Conservation (phyloP, 257 asterid genomes). For the Pogostemon cablin region DNA sequence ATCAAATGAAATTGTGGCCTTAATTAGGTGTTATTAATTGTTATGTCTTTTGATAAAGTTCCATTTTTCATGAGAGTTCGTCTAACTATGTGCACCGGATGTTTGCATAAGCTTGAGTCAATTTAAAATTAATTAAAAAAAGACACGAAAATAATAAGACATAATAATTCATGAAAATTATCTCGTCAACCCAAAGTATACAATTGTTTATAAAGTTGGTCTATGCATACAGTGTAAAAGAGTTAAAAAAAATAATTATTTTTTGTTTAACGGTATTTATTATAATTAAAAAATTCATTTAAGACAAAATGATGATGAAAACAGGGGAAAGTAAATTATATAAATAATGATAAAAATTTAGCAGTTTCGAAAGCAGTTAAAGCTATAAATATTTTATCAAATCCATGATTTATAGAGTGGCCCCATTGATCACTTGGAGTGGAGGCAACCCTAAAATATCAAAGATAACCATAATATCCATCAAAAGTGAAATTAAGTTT, state of each 20-base stretch:
- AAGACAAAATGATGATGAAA: constrained; percentile 29
- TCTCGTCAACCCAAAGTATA: not conserved
- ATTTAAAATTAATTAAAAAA: too few species aligned
- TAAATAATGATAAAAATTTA: not conserved
- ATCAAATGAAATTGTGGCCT: constrained; percentile 8
- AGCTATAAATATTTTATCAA: constrained; percentile 25
- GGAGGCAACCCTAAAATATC: constrained; percentile 28
- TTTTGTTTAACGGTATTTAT: not conserved
- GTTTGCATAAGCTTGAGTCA: too few species aligned
- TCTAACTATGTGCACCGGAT: too few species aligned
- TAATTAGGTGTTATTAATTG: not conserved
- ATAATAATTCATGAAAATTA: too few species aligned
- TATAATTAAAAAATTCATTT: not conserved
- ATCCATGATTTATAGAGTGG: constrained; percentile 26
- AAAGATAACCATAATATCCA: not conserved
- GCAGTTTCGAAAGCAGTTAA: constrained; percentile 9
- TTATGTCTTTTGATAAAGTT: not conserved
- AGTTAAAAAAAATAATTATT: not conserved
- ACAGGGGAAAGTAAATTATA: constrained; percentile 1
- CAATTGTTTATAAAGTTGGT: too few species aligned
- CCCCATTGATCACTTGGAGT: constrained; percentile 34
- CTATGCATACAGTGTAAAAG: not conserved
- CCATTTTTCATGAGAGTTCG: not conserved
- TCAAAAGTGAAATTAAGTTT: not conserved
- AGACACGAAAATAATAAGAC: too few species aligned